Conservation (phyloP, 495 filamentous ascomycete genomes). For the Copromyces sp. region DNA sequence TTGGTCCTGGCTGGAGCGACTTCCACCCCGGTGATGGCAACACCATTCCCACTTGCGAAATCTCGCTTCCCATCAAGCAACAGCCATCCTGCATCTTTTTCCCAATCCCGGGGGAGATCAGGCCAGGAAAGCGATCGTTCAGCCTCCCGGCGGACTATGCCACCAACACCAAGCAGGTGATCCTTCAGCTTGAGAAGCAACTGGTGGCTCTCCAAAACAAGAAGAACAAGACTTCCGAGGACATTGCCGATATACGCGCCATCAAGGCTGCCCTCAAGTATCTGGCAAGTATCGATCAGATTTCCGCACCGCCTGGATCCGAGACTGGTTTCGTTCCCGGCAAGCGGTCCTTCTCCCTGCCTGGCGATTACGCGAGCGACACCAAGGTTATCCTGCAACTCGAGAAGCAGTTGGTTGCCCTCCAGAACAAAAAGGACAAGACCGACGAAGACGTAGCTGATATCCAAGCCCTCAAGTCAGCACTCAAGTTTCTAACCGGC, state of each 20-base stretch:
- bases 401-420: constrained; percentile 6
- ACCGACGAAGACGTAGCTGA: constrained; percentile 5
- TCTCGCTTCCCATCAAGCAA: background rate
- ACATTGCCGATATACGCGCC: constrained; percentile 14
- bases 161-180: constrained; percentile 17
- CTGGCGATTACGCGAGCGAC: background rate
- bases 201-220: constrained; percentile 22
- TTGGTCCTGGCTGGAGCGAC: background rate
- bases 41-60: background rate
- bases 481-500: constrained; percentile 1
- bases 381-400: constrained; percentile 7
- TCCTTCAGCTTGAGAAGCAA: constrained; percentile 16
- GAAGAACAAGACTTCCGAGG: constrained; percentile 16
- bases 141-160: constrained; percentile 11
- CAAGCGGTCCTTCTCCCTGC: constrained; percentile 10
- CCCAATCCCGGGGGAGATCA: background rate
- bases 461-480: constrained; percentile 6
- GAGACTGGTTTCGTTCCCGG: constrained; percentile 18
- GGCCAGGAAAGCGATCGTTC: background rate
- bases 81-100: background rate
- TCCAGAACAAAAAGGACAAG: constrained; percentile 12
- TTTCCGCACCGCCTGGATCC: constrained; percentile 18
- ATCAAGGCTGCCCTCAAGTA: constrained; percentile 16
- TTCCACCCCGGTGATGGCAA: constrained; percentile 1
- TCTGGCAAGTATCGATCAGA: constrained; percentile 16